Evolutionary conservation across 768 basidiomycete genomes (phyloP), one percentile per base, ranked within the genome.

Genomic region (Gautieria morchelliformis): DNA sequence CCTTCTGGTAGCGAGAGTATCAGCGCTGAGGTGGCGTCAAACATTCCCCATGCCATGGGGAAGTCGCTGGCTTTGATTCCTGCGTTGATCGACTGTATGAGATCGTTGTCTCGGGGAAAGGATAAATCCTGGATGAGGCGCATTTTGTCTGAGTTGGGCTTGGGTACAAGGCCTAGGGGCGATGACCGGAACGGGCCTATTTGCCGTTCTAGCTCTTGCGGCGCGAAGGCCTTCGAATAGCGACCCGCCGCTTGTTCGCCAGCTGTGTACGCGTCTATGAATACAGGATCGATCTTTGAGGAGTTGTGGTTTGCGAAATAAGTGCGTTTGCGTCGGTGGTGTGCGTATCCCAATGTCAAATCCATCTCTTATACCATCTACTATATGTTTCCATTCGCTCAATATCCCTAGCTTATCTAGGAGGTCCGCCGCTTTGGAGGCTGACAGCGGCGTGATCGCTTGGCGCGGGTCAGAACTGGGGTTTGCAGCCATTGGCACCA

Each of bases 251-350:
- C n/a, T n/a, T n/a, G n/a, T n/a, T n/a, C n/a, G n/a, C n/a, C n/a
- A n/a, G n/a, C n/a, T n/a, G 17, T 40, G 39, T 40, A 40, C 9
- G 9, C 17, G 39, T 40, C 39, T 9, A 40, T 40, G 39, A 40
- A 40, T 9, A 50, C 11, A 0, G 67, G 62, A 41, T 71, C 64
- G n/a, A 69, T 53, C 1, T 12, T 20, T 0, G 67, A 59, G 4
- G 71, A 74, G 0, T 64, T n/a, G 54, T 75, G 74, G 60, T 75
- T 75, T 27, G 63, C 60, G 63, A 69, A 71, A 61, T n/a, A 47
- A n/a, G 19, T 10, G 8, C 9, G 45, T 47, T n/a, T n/a, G 45
- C 45, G 8, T 9, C 10, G 24, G 24, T 10, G 45, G n/a, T 8
- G 8, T 47, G 20, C 19, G 8, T 47, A 47, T 47, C 10, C 45